Evolutionary conservation across 768 basidiomycete genomes (phyloP), one percentile per base, ranked within the genome.

Genomic region (Collybia mongolica): DNA sequence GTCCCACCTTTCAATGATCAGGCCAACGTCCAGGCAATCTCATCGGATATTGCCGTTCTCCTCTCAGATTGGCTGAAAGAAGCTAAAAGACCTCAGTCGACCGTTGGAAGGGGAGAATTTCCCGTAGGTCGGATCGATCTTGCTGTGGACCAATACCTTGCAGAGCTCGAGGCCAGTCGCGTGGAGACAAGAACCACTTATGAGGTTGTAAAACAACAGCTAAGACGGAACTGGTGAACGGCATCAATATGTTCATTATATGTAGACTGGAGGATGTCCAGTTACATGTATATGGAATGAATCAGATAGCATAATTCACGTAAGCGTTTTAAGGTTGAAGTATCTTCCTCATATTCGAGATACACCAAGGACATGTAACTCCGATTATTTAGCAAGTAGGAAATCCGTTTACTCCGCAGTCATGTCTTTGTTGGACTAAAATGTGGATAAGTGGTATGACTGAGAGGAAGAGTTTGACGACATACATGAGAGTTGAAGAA

Each of bases 1-100:
- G 79, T 91, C 18, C 88, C 90, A 14, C 89, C 90, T 6, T 93
- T 91, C 73, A 89, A 90, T 61, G 81, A 82, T 41, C 90, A 90
- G 60, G 75, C 74, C 28, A 89, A 88, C 53, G 86, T 91, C 2
- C 88, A 92, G 61, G 78, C 83, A 36, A 80, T 93, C 49, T 90
- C 90, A 0, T 78, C 85, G 6, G 90, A 92, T 59, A 90, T 93
- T 60, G 88, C 90, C 36, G 68, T 90, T 36, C 73, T 93, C n/a
- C 66, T 93, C 15, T 74, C 72, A 18, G 90, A 93, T 58, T 93
- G 91, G 91, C 62, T 92, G 26, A 81, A 86, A 48, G 88, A 86
- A 50, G 85, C 79, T n/a, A 82, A 76, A 57, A 77, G 88, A 50
- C 83, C 89, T 2, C 86, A 88, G 54, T 80, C 81, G n/a, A 74